A percentile compares a stretch with the other conserved stretches of the same genome.
phyloP scores from a whole-genome alignment of 192 early-diverging fungal species.

The Umbelopsis isabellina region DNA sequence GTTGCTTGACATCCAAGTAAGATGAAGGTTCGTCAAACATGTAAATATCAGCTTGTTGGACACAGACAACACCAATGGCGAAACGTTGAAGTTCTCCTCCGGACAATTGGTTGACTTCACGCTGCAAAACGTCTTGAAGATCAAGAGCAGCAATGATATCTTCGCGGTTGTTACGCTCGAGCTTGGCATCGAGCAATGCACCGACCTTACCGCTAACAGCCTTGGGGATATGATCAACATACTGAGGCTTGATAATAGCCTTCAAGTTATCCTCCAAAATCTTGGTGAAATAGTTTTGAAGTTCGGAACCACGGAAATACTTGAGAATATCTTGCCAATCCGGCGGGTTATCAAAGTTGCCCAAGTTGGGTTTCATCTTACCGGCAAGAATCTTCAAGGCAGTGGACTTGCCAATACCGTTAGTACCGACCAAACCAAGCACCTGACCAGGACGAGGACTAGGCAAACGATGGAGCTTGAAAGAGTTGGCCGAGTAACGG shows the following conservation, averaged over 20 bases:
- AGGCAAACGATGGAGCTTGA: conserved; percentile 97
- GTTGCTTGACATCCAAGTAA: conserved; percentile 98
- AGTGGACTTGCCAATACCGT: conserved; percentile 94
- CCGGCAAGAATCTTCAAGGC: conserved; percentile 94
- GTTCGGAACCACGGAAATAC: conserved; percentile 94
- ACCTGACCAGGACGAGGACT: conserved; percentile 96
- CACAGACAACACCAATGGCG: conserved; percentile 85
- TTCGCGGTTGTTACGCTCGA: conserved; percentile 72
- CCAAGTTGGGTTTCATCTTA: conserved; percentile 96
- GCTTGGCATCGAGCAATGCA: conserved; percentile 70
- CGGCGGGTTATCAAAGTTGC: conserved; percentile 79
- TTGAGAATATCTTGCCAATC: conserved; percentile 97
- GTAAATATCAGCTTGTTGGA: conserved; percentile 91
- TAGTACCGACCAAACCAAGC: conserved; percentile 95
- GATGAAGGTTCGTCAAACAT: conserved; percentile 99
- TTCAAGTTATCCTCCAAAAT: conserved; percentile 95
- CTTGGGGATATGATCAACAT: conserved; percentile 88
- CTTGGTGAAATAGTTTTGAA: conserved; percentile 99
- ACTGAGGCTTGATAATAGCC: conserved; percentile 96
- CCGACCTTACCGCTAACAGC: conserved; percentile 80
- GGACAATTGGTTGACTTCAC: conserved; percentile 84
- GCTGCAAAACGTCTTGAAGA: conserved; percentile 79
- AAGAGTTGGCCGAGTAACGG: conserved; percentile 94
- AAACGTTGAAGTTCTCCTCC: conserved; percentile 99
- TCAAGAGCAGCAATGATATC: conserved; percentile 77